A percentile compares a stretch with the other conserved stretches of the same genome.
These are phyloP conservation scores for Heimioporus retisporus DNA, from an alignment of 1,284 basidiomycete species.

Conservation along the genomic window DNA sequence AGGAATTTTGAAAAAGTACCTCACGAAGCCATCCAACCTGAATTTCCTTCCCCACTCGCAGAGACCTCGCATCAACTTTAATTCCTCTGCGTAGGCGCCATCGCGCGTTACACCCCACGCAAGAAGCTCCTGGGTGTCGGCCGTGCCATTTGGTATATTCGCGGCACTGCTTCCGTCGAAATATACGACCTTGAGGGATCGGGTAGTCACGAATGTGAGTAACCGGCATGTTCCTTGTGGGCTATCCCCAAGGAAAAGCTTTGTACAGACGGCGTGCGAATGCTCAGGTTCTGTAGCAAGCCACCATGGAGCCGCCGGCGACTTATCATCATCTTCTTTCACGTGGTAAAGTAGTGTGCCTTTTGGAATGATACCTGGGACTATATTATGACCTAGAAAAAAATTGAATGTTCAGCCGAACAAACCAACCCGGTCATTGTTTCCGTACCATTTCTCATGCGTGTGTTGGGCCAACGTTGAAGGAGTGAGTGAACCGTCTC, in stretches of 20 bases:
- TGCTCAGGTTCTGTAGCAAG: neutral
- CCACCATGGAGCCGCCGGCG: neutral
- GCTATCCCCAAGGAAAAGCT: neutral
- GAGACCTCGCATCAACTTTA: too few species aligned
- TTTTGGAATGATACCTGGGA: neutral
- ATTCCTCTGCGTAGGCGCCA: too few species aligned
- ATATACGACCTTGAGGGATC: neutral
- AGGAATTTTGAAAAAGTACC: too few species aligned
- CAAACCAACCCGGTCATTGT: neutral
- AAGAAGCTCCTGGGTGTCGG: neutral
- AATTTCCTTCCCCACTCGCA: too few species aligned
- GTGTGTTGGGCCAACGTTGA: neutral
- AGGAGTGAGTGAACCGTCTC: neutral
- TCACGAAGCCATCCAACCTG: too few species aligned
- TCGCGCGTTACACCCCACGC: neutral
- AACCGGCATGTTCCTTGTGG: neutral
- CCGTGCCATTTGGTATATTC: neutral
- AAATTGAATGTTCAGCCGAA: neutral
- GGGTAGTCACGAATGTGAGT: neutral
- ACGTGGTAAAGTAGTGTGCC: neutral
- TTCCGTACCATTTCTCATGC: neutral
- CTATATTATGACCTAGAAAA: neutral
- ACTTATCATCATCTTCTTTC: neutral
- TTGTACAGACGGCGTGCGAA: neutral
- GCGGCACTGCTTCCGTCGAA: neutral